Conservation (phyloP, 441 rosid genomes). For the Populus hybrid region DNA sequence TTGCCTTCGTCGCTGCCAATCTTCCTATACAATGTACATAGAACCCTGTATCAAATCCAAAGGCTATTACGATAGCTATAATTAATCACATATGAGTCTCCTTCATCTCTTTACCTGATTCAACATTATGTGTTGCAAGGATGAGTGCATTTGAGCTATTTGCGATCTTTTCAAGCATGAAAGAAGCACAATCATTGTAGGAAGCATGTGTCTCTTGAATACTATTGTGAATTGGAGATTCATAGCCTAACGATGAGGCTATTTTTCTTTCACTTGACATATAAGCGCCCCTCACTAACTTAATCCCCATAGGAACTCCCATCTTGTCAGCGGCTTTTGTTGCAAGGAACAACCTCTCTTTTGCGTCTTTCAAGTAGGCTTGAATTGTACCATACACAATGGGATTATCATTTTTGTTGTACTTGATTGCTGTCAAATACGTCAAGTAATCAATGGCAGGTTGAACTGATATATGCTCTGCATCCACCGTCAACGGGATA, state of each 20-base stretch:
- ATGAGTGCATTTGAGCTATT: constrained; percentile 45
- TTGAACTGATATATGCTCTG: constrained; percentile 70
- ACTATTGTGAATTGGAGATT: constrained; percentile 67
- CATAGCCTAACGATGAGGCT: constrained; percentile 65
- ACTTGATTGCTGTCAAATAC: constrained; percentile 45
- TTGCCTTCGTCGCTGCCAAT: constrained; percentile 55
- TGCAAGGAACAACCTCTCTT: constrained; percentile 51
- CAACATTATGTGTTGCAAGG: constrained; percentile 78
- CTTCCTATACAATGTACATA: constrained; percentile 32
- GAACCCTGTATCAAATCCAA: neutral
- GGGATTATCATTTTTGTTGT: constrained; percentile 40
- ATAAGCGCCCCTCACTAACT: constrained; percentile 84
- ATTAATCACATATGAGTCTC: neutral
- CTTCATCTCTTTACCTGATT: constrained; percentile 44
- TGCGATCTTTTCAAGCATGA: constrained; percentile 54
- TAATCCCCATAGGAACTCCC: constrained; percentile 70
- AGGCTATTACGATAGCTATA: neutral
- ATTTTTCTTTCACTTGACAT: constrained; percentile 59
- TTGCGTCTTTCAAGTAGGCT: constrained; percentile 73
- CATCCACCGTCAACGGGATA: constrained; percentile 60
- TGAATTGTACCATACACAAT: constrained; percentile 68
- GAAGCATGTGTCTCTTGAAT: constrained; percentile 66
- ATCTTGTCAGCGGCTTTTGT: constrained; percentile 45
- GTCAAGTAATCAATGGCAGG: constrained; percentile 86
- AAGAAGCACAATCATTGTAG: constrained; percentile 64